These are phyloP conservation scores for Candida incommunis DNA, from an alignment of 805 yeast species.

Conservation along the genomic window DNA sequence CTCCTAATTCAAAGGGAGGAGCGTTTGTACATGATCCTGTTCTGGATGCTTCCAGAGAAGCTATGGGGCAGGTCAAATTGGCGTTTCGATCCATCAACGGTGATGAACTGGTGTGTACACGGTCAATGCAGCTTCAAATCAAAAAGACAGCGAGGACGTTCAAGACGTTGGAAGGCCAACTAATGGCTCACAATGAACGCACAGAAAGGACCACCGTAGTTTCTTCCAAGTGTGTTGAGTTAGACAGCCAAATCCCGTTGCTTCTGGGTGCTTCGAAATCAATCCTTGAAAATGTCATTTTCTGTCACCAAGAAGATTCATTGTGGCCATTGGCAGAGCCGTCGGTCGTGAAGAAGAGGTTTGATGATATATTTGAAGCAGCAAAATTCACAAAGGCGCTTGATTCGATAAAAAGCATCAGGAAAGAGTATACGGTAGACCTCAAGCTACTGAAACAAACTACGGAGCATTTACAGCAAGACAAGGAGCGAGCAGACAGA, in stretches of 20 bases:
- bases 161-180: constrained; percentile 84
- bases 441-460: constrained; percentile 64
- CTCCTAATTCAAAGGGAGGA: constrained; percentile 92
- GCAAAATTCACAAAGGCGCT: constrained; percentile 83
- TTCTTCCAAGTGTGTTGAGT: constrained; percentile 69
- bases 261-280: constrained; percentile 82
- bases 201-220: constrained; percentile 46
- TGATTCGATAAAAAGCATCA: constrained; percentile 58
- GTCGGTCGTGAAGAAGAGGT: constrained; percentile 70
- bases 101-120: constrained; percentile 68
- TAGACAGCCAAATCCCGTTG: constrained; percentile 68
- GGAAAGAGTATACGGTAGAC: constrained; percentile 66
- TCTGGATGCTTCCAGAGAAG: constrained; percentile 47
- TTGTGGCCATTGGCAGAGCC: constrained; percentile 92
- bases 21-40: constrained; percentile 93
- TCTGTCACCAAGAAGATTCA: constrained; percentile 96
- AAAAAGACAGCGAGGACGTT: constrained; percentile 56
- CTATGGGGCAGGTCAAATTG: constrained; percentile 79
- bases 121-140: constrained; percentile 62
- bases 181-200: constrained; percentile 46
- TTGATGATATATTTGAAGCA: constrained; percentile 95
- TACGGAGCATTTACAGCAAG: constrained; percentile 61
- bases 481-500: constrained; percentile 55
- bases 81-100: constrained; percentile 68
- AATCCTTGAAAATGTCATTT: constrained; percentile 78